Percentiles rank a stretch among this genome's conserved stretches.
phyloP scores from a whole-genome alignment of 371 early-diverging fungal genomes.

The Lichtheimia ramosa region DNA sequence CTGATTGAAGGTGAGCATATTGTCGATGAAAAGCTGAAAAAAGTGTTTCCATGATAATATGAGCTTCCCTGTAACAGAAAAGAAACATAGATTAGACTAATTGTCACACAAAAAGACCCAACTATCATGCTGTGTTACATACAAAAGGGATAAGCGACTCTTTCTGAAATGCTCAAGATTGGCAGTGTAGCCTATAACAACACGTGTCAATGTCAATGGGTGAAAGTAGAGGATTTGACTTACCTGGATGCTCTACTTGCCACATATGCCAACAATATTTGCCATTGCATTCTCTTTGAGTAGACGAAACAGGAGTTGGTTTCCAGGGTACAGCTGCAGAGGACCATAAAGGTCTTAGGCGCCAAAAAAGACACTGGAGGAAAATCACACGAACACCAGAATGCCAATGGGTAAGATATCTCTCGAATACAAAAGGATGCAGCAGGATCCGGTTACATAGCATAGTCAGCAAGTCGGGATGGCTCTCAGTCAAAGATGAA shows the following conservation, averaged over 20 bases:
- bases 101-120: not conserved
- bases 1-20: not conserved
- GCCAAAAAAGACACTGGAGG: conserved; percentile 53
- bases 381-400: conserved; percentile 54
- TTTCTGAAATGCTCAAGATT: not conserved
- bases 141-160: not conserved
- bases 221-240: not conserved
- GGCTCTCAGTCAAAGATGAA: conserved; percentile 40
- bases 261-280: conserved; percentile 5
- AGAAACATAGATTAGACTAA: not conserved
- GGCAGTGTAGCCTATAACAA: not conserved
- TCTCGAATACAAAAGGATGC: conserved; percentile 45
- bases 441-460: conserved; percentile 45
- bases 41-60: conserved; percentile 4
- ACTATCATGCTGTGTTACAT: not conserved
- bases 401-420: conserved; percentile 58
- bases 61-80: not conserved
- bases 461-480: conserved; percentile 33
- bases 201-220: not conserved
- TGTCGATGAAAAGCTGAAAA: conserved; percentile 3
- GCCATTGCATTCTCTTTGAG: conserved; percentile 8
- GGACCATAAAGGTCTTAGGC: conserved; percentile 38
- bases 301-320: not conserved
- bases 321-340: conserved; percentile 6
- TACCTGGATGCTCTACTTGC: conserved; percentile 1